Evolutionary conservation across 2,329 filamentous ascomycete genomes (phyloP), one percentile per base, ranked within the genome.

Genomic region (Trichophyton mentagrophytes): DNA sequence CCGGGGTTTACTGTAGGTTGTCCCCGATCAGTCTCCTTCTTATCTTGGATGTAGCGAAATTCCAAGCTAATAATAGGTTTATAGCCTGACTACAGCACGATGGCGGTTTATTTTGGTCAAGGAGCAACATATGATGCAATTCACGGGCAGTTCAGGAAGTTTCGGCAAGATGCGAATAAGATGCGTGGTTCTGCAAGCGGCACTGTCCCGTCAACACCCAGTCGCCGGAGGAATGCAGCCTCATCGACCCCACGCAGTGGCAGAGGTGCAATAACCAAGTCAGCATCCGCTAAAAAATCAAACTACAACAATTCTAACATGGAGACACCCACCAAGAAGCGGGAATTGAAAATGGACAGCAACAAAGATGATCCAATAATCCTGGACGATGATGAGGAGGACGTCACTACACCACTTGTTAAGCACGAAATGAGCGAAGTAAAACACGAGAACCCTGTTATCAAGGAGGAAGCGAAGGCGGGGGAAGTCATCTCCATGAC

Each of bases 121-220:
- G 75, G 73, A 0, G 76, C 77, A 0, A 80, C 76, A 0, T 79
- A 79, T 68, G 71, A 80, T 62, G 69, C 78, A 0, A 73, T 82
- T 25, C 75, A 81, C 62, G 72, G 72, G 49, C 73, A 72, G 2
- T 74, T 81, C 40, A 75, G 77, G 49, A 72, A 71, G 53, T 75
- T 74, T 62, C 79, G 78, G 56, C 73, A 74, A 56, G 57, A 69
- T 0, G 77, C 78, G 0, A 67, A 69, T 0, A 63, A 64, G 0
- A 69, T 79, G 13, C 68, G 11, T n/a, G 56, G 56, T n/a, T 6
- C 71, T 4, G 66, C 67, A 1, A 59, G 61, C 2, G 11, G 55
- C 0, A 55, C 61, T 1, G 68, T 62, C 7, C 55, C 63, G n/a
- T 3, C 49, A 4, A 61, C 59, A 1, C 51, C 51, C 11, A 49